Percentiles rank a stretch among this genome's conserved stretches.
phyloP scores from a whole-genome alignment of 495 filamentous ascomycete genomes.

The Hyphodiscus hymeniophilus region DNA sequence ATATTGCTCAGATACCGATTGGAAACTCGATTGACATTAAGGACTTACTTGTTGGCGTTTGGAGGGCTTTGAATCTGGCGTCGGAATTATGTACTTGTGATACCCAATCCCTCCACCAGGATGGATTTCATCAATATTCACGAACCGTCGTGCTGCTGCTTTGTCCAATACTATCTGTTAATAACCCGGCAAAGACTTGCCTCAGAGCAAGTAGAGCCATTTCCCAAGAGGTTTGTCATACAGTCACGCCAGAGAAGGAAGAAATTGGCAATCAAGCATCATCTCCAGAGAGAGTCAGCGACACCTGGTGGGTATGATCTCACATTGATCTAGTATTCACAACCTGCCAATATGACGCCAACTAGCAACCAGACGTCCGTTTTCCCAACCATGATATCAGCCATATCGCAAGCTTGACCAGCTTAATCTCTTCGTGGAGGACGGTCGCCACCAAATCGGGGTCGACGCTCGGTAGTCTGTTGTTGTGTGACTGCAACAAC shows the following conservation, averaged over 20 bases:
- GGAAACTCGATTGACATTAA: conserved; percentile 10
- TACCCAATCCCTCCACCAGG: conserved; percentile 3
- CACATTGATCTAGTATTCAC: conserved; percentile 50
- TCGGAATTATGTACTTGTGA: conserved; percentile 2
- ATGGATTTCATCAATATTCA: no score
- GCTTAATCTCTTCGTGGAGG: conserved; percentile 35
- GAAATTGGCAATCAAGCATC: conserved; percentile 86
- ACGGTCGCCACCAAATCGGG: conserved; percentile 31
- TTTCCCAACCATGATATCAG: conserved; percentile 16
- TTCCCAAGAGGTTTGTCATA: background rate
- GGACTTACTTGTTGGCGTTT: conserved; percentile 11
- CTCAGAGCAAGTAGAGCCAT: background rate
- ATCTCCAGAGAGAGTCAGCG: conserved; percentile 70
- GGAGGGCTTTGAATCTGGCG: background rate
- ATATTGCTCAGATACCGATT: conserved; percentile 10
- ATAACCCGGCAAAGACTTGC: background rate
- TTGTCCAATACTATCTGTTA: background rate
- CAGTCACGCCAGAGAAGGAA: conserved; percentile 5
- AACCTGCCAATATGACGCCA: conserved; percentile 41
- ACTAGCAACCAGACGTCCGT: conserved; percentile 34
- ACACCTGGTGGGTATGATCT: conserved; percentile 68
- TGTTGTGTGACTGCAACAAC: conserved; percentile 82
- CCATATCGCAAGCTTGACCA: background rate
- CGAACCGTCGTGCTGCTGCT: no score
- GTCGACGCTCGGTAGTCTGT: conserved; percentile 71